phyloP scores from a whole-genome alignment of 495 filamentous ascomycete species.

The Penicillium parvum region DNA sequence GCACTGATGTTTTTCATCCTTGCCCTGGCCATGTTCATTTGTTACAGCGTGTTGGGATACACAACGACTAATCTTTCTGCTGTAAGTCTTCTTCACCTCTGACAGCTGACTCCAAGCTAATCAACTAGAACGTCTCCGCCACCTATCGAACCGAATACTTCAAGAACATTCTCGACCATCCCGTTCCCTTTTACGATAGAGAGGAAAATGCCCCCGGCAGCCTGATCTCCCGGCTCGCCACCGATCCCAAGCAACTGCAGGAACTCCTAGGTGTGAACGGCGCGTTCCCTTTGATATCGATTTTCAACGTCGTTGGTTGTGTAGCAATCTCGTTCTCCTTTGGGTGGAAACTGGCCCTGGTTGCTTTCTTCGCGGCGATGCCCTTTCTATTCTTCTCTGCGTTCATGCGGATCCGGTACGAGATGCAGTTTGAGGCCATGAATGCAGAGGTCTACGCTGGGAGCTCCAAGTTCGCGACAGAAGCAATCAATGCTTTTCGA shows the following conservation, averaged over 20 bases:
- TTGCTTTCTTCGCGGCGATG: constrained; percentile 51
- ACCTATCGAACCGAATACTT: constrained; percentile 59
- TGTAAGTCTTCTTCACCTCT: constrained; percentile 7
- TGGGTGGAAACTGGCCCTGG: constrained; percentile 59
- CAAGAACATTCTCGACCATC: constrained; percentile 50
- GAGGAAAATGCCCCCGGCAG: constrained; percentile 45
- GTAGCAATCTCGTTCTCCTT: constrained; percentile 53
- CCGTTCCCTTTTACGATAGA: constrained; percentile 54
- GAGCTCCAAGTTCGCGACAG: constrained; percentile 52
- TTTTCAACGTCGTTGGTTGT: constrained; percentile 51
- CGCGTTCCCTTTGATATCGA: constrained; percentile 29
- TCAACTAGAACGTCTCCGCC: constrained; percentile 41
- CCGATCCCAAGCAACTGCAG: constrained; percentile 57
- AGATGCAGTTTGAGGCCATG: constrained; percentile 49
- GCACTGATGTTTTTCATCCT: constrained; percentile 62
- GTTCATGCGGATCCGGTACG: constrained; percentile 49
- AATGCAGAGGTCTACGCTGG: constrained; percentile 54
- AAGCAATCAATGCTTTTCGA: constrained; percentile 54
- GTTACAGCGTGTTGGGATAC: constrained; percentile 52
- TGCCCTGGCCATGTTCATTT: constrained; percentile 44
- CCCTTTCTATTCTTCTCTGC: constrained; percentile 52
- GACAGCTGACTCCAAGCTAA: constrained; percentile 1
- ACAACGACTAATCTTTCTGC: constrained; percentile 43
- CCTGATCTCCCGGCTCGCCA: constrained; percentile 50
- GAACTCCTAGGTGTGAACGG: constrained; percentile 52